Evolutionary conservation across 768 basidiomycete species (phyloP), one percentile per base, ranked within the genome.

Genomic region (Pleurotus salmoneostramineus): DNA sequence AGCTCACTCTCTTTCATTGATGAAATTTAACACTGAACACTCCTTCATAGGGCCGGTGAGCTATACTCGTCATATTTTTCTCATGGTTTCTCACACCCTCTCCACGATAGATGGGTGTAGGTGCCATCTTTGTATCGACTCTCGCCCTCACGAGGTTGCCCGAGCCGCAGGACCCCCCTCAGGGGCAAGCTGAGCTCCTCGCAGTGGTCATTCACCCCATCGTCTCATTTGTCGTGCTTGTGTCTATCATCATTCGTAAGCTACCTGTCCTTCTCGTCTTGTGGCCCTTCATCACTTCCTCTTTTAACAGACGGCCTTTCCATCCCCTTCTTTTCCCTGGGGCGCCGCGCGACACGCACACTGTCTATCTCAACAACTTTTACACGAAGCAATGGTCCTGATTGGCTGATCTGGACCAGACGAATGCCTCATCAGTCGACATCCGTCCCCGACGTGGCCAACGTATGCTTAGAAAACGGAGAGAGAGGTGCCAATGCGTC

Each of bases 91-190:
- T 11, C 12, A 45, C 6, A 6, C 44, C 10, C 17, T 17, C 33
- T 6, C 21, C 21, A 3, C 21, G 21, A 27, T 32, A 93, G 78
- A 95, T 97, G 91, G 95, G 95, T 52, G 94, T 97, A 21, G 86
- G 89, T 0, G 89, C 96, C 5, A 77, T 98, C 46, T 99, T 98
- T 69, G 88, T 98, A 56, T 85, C 89, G 7, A 87, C 84, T 0
- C 70, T 93, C 31, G 91, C 93, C 3, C 68, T 85, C 6, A 78
- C 79, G 21, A 81, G 79, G 51, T 75, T 95, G 0, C 83, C 88
- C 4, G 66, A 63, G 7, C 84, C 88, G 1, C 68, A 74, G 2
- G 67, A 72, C 56, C 89, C 91, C 0, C 89, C 91, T 0, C 71
- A 76, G 55, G 80, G 79, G 44, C 87, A 91, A 63, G 76, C 84